A percentile compares a stretch with the other conserved stretches of the same genome.
phyloP scores from a whole-genome alignment of 2,329 filamentous ascomycete species.

The Triangularia verruculosa region DNA sequence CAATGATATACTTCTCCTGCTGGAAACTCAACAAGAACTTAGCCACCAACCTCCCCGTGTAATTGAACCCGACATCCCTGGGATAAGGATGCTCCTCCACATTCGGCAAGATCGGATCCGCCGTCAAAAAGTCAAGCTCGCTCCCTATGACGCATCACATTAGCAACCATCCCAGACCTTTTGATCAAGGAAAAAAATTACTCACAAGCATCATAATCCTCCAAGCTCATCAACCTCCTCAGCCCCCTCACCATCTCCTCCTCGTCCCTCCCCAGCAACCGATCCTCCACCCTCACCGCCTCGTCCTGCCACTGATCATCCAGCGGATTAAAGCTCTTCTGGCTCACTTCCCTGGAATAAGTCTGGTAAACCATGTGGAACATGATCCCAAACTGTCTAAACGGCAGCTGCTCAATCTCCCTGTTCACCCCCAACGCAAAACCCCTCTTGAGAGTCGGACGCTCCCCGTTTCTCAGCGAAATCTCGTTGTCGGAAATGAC shows the following conservation, averaged over 20 bases:
- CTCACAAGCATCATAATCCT: constrained; percentile 42
- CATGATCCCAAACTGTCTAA: constrained; percentile 58
- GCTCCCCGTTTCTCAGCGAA: constrained; percentile 38
- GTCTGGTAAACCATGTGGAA: constrained; percentile 61
- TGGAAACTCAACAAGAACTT: constrained; percentile 55
- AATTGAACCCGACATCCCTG: constrained; percentile 47
- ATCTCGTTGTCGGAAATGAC: constrained; percentile 52
- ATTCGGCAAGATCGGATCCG: constrained; percentile 46
- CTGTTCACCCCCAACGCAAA: constrained; percentile 47
- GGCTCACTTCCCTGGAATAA: constrained; percentile 47
- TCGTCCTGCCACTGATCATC: constrained; percentile 34
- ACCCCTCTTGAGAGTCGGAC: constrained; percentile 39
- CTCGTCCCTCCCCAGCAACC: constrained; percentile 46
- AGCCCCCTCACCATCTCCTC: constrained; percentile 46
- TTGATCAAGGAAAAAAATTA: constrained; percentile 16
- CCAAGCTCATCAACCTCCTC: constrained; percentile 41
- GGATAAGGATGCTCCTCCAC: constrained; percentile 46
- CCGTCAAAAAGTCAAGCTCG: constrained; percentile 45
- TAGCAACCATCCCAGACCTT: constrained; percentile 14
- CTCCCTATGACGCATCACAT: constrained; percentile 29
- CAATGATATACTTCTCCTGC: constrained; percentile 40
- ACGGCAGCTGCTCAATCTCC: constrained; percentile 57
- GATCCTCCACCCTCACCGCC: constrained; percentile 38
- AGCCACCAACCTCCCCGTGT: constrained; percentile 51
- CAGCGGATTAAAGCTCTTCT: constrained; percentile 55